A percentile compares a stretch with the other conserved stretches of the same genome.
Conservation (phyloP, 768 basidiomycete genomes). For the Kwoniella dendrophila region DNA sequence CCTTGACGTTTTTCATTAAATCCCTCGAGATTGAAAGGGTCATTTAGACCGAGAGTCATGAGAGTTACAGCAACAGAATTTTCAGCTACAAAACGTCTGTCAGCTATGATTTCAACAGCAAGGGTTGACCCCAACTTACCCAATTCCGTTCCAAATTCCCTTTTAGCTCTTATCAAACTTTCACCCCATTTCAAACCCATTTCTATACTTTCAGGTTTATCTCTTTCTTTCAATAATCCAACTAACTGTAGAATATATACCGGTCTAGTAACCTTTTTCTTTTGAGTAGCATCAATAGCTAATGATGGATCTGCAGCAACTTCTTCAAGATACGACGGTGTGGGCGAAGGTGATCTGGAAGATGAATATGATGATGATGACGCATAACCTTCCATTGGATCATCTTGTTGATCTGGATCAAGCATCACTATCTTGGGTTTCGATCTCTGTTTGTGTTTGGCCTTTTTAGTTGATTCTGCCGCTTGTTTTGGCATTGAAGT, state of each 20-base stretch:
- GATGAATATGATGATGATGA: slow-evolving; percentile 64
- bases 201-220: slow-evolving; percentile 73
- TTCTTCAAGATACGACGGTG: slow-evolving; percentile 75
- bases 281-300: slow-evolving; percentile 62
- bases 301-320: slow-evolving; percentile 84
- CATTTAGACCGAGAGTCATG: slow-evolving; percentile 70
- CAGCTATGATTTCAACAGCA: slow-evolving; percentile 4
- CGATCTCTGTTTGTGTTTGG: slow-evolving; percentile 10
- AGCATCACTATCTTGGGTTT: slow-evolving; percentile 48
- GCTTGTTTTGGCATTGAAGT: neutral
- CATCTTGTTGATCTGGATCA: slow-evolving; percentile 74
- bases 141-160: slow-evolving; percentile 81
- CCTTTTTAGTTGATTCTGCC: neutral
- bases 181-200: slow-evolving; percentile 79
- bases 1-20: slow-evolving; percentile 78
- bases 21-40: slow-evolving; percentile 79
- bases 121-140: slow-evolving; percentile 61
- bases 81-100: slow-evolving; percentile 65
- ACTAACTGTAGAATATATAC: slow-evolving; percentile 88
- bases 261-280: slow-evolving; percentile 72
- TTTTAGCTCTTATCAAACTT: slow-evolving; percentile 79
- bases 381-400: slow-evolving; percentile 76
- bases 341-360: slow-evolving; percentile 76
- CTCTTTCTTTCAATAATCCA: slow-evolving; percentile 69
- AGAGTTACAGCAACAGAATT: slow-evolving; percentile 81